Conservation (phyloP, 129 eudicot species). For the Flaveria ramosissima region DNA sequence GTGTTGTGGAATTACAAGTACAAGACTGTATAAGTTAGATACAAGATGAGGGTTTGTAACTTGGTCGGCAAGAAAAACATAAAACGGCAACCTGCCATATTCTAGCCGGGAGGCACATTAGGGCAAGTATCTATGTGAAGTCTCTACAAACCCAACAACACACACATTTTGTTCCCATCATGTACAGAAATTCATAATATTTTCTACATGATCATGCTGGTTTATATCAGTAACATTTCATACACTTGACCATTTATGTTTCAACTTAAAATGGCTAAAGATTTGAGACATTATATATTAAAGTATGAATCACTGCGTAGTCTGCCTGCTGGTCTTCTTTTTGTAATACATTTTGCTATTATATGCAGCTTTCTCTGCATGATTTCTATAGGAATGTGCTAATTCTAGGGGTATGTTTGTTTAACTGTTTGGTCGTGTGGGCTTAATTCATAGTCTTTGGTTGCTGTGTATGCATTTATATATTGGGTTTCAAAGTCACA, state of each 20-base stretch:
- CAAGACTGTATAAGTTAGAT: too few relatives aligned
- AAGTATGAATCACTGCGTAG: background rate
- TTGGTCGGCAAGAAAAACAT: too few relatives aligned
- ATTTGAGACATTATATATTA: background rate
- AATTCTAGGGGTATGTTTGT: background rate
- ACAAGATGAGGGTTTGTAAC: too few relatives aligned
- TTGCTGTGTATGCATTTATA: background rate
- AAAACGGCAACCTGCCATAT: too few relatives aligned
- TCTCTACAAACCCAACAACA: too few relatives aligned
- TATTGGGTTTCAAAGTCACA: background rate
- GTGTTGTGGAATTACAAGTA: too few relatives aligned
- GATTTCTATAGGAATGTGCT: conserved; percentile 12
- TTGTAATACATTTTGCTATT: background rate
- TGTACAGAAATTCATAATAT: background rate
- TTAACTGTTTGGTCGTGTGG: background rate
- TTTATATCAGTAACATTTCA: background rate
- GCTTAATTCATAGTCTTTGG: background rate
- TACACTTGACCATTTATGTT: background rate
- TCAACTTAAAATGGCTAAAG: conserved; percentile 2
- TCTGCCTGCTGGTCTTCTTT: background rate
- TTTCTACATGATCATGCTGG: background rate
- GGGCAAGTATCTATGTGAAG: too few relatives aligned
- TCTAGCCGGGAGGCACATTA: too few relatives aligned
- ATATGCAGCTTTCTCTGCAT: background rate
- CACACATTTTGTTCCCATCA: background rate